Conservation (phyloP, 78 protist species). For the Pigoraptor vietnamica region DNA sequence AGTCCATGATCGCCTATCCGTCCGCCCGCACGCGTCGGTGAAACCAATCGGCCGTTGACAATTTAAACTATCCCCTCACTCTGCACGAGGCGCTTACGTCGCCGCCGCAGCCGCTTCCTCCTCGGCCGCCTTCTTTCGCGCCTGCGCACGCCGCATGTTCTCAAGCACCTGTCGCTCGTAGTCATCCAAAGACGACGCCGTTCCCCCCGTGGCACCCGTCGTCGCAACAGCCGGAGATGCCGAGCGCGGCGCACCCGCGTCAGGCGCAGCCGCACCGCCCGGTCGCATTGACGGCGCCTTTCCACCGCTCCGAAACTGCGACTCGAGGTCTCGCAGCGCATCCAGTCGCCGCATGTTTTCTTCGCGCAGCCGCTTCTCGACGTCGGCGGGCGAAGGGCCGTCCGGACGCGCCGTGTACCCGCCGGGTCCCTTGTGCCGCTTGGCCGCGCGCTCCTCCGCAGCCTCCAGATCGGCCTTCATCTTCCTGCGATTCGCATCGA, state of each 20-base stretch:
- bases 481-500: neutral
- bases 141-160: neutral
- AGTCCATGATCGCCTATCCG: too few relatives aligned
- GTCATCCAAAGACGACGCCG: neutral
- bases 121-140: neutral
- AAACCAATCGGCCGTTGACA: too few relatives aligned
- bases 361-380: neutral
- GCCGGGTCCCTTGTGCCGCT: neutral
- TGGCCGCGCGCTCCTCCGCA: neutral
- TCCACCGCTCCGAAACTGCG: neutral
- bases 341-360: neutral
- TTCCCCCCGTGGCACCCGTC: neutral
- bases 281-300: too few relatives aligned
- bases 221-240: too few relatives aligned
- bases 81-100: too few relatives aligned
- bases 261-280: too few relatives aligned
- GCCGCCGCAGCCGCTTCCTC: neutral
- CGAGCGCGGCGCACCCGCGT: too few relatives aligned
- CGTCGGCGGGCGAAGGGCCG: neutral
- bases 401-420: neutral
- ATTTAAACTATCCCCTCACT: too few relatives aligned
- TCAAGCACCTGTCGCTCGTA: neutral
- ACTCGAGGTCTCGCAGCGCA: neutral
- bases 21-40: too few relatives aligned
- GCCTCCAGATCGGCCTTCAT: neutral